Conservation (phyloP, 2,329 filamentous ascomycete genomes). For the Nigrospora osmanthi region DNA sequence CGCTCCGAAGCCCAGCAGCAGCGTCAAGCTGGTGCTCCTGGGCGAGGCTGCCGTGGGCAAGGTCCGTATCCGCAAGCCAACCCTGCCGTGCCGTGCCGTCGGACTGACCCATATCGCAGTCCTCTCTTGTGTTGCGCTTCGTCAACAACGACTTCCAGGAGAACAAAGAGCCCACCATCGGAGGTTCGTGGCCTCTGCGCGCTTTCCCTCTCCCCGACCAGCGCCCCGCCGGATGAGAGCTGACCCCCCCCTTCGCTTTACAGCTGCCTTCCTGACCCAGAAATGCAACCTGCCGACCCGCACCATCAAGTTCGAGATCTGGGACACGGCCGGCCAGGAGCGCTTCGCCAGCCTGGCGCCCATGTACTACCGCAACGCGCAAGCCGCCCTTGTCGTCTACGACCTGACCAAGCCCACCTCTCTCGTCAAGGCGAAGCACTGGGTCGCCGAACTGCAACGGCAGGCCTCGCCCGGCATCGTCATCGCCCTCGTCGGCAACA, state of each 20-base stretch:
- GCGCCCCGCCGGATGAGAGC: too few relatives aligned
- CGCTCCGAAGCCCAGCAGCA: slow-evolving; percentile 93
- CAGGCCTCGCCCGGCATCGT: slow-evolving; percentile 95
- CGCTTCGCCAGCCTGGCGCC: slow-evolving; percentile 92
- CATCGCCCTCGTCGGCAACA: slow-evolving; percentile 95
- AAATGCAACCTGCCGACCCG: slow-evolving; percentile 94
- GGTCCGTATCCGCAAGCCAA: slow-evolving; percentile 42
- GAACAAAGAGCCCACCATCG: slow-evolving; percentile 99
- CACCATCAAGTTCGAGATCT: slow-evolving; percentile 92
- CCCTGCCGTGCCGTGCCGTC: not conserved
- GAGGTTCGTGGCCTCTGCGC: slow-evolving; percentile 53
- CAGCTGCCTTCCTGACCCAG: slow-evolving; percentile 95
- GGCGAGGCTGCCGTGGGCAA: slow-evolving; percentile 98
- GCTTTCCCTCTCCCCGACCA: not conserved
- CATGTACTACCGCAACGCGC: slow-evolving; percentile 99
- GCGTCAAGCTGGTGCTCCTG: slow-evolving; percentile 96
- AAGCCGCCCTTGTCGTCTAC: slow-evolving; percentile 96
- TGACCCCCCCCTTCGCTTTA: not conserved
- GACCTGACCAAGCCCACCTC: slow-evolving; percentile 95
- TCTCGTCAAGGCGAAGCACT: slow-evolving; percentile 95
- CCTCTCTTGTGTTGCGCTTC: slow-evolving; percentile 93
- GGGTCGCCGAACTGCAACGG: slow-evolving; percentile 94
- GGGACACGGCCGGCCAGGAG: slow-evolving; percentile 97
- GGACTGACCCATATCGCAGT: slow-evolving; percentile 49
- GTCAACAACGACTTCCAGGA: slow-evolving; percentile 99